Percentiles rank a stretch among this genome's conserved stretches.
phyloP scores from a whole-genome alignment of 1,139 yeast genomes.

The Eremothecium sinecaudum region DNA sequence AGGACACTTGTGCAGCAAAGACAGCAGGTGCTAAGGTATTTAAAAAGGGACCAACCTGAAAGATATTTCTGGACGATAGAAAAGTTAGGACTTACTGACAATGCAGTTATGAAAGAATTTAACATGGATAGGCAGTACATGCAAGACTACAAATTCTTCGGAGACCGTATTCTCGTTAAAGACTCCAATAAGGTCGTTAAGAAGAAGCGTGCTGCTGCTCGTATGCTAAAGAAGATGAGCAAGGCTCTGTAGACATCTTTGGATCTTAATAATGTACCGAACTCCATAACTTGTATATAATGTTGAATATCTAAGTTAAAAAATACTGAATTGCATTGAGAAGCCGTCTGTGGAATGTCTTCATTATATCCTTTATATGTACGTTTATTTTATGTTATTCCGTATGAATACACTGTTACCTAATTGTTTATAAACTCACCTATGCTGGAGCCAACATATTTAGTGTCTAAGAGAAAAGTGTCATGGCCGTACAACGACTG shows the following conservation, averaged over 20 bases:
- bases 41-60: constrained; percentile 70
- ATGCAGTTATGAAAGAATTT: constrained; percentile 68
- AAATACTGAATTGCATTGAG: too few relatives aligned
- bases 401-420: too few relatives aligned
- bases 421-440: constrained; percentile 53
- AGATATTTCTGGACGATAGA: constrained; percentile 78
- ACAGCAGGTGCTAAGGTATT: constrained; percentile 70
- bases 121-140: constrained; percentile 75
- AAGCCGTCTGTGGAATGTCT: too few relatives aligned
- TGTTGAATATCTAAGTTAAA: too few relatives aligned
- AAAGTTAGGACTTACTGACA: constrained; percentile 80
- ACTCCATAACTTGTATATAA: too few relatives aligned
- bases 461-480: constrained; percentile 70
- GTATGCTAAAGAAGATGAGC: constrained; percentile 35
- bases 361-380: too few relatives aligned
- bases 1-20: constrained; percentile 84
- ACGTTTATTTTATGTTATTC: too few relatives aligned
- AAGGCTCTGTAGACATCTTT: too few relatives aligned
- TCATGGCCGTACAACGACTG: constrained; percentile 83
- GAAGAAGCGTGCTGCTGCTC: constrained; percentile 35
- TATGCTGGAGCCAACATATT: constrained; percentile 73
- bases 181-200: constrained; percentile 38
- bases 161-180: constrained; percentile 40
- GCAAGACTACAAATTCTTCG: constrained; percentile 81
- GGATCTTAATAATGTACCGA: too few relatives aligned